Evolutionary conservation across 495 filamentous ascomycete genomes (phyloP).

Genomic region (Delitschia confertaspora): DNA sequence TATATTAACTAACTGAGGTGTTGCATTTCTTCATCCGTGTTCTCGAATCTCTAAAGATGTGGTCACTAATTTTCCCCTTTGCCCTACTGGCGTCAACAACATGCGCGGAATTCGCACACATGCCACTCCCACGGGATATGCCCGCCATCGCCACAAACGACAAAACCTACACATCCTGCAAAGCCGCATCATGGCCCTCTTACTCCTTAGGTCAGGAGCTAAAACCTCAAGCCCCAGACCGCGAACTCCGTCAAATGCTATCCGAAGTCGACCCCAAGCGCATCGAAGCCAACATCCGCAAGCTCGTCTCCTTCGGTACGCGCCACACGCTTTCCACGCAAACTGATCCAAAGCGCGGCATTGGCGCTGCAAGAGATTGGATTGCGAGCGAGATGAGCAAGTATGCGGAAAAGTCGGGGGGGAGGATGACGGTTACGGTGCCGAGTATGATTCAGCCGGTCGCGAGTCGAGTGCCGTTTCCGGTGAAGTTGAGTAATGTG

Average conservation of each 20-base stretch:
- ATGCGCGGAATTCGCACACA: conserved; percentile 1
- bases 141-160: neutral
- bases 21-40: too few species aligned
- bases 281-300: conserved; percentile 41
- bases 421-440: conserved; percentile 37
- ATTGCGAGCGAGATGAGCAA: conserved; percentile 36
- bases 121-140: neutral
- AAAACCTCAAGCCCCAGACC: conserved; percentile 40
- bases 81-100: conserved; percentile 2
- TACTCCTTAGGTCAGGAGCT: conserved; percentile 33
- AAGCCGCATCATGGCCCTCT: conserved; percentile 29
- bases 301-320: conserved; percentile 45
- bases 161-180: neutral
- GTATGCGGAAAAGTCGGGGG: conserved; percentile 12
- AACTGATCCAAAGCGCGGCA: conserved; percentile 40
- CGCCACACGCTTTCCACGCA: conserved; percentile 44
- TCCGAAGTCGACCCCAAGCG: conserved; percentile 35
- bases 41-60: neutral
- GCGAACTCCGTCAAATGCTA: conserved; percentile 38
- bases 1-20: neutral
- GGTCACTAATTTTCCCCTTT: neutral
- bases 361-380: conserved; percentile 49
- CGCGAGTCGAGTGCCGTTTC: conserved; percentile 38
- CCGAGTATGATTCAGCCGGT: conserved; percentile 40
- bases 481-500: conserved; percentile 43